A percentile compares a stretch with the other conserved stretches of the same genome.
Conservation (phyloP, 257 asterid genomes). For the Paulownia fortunei region DNA sequence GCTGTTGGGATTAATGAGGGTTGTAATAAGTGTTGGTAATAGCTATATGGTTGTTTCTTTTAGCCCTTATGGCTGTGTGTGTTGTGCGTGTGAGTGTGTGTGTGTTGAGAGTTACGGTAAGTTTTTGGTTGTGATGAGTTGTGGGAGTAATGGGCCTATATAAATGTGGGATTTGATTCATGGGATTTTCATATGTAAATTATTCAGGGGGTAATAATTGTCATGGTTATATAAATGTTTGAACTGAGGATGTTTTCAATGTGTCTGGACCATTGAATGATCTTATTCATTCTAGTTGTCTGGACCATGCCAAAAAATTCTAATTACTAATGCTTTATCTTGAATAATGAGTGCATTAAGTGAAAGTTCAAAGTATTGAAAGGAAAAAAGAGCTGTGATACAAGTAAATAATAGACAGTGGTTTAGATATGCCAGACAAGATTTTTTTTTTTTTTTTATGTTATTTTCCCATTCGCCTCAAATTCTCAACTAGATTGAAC, state of each 20-base stretch:
- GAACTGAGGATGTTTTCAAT: conserved; percentile 10
- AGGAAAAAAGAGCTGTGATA: not conserved
- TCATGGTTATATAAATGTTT: conserved; percentile 18
- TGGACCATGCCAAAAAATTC: not conserved
- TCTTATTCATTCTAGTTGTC: not conserved
- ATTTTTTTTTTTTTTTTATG: not conserved
- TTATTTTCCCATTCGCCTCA: not conserved
- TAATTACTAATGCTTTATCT: not conserved
- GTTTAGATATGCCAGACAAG: not conserved
- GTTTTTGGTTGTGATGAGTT: not conserved
- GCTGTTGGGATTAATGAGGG: conserved; percentile 32
- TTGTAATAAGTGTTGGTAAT: conserved; percentile 12
- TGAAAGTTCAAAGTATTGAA: not conserved
- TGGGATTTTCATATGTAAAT: conserved; percentile 4
- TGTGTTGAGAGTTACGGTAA: not conserved
- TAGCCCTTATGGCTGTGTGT: not conserved
- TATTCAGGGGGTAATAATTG: conserved; percentile 11
- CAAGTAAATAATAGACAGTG: not conserved
- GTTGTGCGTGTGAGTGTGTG: not conserved
- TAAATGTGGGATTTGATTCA: conserved; percentile 16
- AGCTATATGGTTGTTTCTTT: not conserved
- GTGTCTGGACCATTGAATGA: not conserved
- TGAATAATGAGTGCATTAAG: not conserved
- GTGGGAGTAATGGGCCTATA: conserved; percentile 25
- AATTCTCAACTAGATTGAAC: not conserved